These are phyloP conservation scores for Scutellaria barbata DNA, from an alignment of 257 asterid genomes.

Conservation along the genomic window DNA sequence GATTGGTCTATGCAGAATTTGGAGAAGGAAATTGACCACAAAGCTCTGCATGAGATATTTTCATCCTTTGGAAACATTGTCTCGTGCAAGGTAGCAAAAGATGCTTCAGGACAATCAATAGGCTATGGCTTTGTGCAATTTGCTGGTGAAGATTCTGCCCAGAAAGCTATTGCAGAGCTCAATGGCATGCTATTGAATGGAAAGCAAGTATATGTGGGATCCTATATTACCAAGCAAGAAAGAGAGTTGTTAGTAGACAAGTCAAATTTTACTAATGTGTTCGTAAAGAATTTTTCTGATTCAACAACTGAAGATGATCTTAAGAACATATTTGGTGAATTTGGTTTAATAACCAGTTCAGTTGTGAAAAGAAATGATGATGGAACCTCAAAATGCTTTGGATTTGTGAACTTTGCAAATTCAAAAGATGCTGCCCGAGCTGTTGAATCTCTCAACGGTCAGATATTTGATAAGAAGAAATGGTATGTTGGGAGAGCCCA, in stretches of 20 bases:
- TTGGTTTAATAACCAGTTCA: slow-evolving; percentile 65
- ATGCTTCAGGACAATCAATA: slow-evolving; percentile 69
- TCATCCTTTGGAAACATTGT: slow-evolving; percentile 61
- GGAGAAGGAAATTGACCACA: slow-evolving; percentile 78
- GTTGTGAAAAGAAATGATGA: slow-evolving; percentile 73
- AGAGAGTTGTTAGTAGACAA: slow-evolving; percentile 60
- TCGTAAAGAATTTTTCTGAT: slow-evolving; percentile 74
- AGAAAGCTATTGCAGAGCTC: slow-evolving; percentile 66
- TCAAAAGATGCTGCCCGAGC: slow-evolving; percentile 84
- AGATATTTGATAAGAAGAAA: slow-evolving; percentile 62
- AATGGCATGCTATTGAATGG: slow-evolving; percentile 78
- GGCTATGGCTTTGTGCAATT: slow-evolving; percentile 87
- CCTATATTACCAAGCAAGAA: slow-evolving; percentile 68
- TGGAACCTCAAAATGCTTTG: slow-evolving; percentile 82
- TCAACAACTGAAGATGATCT: slow-evolving; percentile 66
- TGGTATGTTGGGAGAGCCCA: slow-evolving; percentile 91
- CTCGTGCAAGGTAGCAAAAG: slow-evolving; percentile 76
- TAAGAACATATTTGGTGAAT: slow-evolving; percentile 58
- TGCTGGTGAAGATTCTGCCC: slow-evolving; percentile 65
- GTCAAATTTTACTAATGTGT: slow-evolving; percentile 68
- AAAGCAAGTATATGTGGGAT: slow-evolving; percentile 67
- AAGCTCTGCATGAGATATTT: slow-evolving; percentile 70
- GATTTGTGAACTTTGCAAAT: slow-evolving; percentile 77
- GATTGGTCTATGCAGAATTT: slow-evolving; percentile 53
- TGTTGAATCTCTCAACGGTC: slow-evolving; percentile 72